Conservation (phyloP, 257 asterid species). For the Thymus quinquecostatus region DNA sequence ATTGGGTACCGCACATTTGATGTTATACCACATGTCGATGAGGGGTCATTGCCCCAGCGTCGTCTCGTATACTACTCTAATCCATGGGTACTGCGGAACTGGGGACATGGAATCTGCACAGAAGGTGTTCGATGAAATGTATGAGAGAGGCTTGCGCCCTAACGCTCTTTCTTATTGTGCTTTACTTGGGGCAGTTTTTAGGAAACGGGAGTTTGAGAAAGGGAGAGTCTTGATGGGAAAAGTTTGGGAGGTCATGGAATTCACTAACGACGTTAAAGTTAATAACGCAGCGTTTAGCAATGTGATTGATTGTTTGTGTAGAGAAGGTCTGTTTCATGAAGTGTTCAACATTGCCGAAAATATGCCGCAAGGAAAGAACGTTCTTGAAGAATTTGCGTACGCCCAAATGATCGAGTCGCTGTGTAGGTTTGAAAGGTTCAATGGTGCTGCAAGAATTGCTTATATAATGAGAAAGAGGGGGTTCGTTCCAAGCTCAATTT, state of each 20-base stretch:
- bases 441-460: conserved; percentile 86
- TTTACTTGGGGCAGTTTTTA: conserved; percentile 54
- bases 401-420: conserved; percentile 79
- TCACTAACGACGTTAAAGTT: conserved; percentile 45
- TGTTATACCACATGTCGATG: conserved; percentile 59
- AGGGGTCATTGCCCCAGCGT: conserved; percentile 69
- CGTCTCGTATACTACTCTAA: conserved; percentile 78
- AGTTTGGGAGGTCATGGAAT: conserved; percentile 68
- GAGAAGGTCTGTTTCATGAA: conserved; percentile 77
- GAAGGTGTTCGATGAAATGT: conserved; percentile 82
- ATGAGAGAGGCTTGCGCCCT: conserved; percentile 49
- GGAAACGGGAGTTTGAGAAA: conserved; percentile 52
- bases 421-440: conserved; percentile 67
- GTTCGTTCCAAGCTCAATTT: conserved; percentile 55
- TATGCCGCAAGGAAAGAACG: conserved; percentile 74
- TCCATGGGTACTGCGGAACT: conserved; percentile 60
- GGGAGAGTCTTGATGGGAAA: conserved; percentile 48
- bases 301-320: conserved; percentile 67
- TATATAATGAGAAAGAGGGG: conserved; percentile 88
- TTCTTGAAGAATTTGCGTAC: conserved; percentile 66
- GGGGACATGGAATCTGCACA: conserved; percentile 52
- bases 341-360: conserved; percentile 71
- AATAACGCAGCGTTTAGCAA: conserved; percentile 70
- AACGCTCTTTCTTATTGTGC: conserved; percentile 62
- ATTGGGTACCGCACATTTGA: conserved; percentile 55